A percentile compares a stretch with the other conserved stretches of the same genome.
Evolutionary conservation across 2,329 filamentous ascomycete species (phyloP).

Genomic region (Xylaria sp.): DNA sequence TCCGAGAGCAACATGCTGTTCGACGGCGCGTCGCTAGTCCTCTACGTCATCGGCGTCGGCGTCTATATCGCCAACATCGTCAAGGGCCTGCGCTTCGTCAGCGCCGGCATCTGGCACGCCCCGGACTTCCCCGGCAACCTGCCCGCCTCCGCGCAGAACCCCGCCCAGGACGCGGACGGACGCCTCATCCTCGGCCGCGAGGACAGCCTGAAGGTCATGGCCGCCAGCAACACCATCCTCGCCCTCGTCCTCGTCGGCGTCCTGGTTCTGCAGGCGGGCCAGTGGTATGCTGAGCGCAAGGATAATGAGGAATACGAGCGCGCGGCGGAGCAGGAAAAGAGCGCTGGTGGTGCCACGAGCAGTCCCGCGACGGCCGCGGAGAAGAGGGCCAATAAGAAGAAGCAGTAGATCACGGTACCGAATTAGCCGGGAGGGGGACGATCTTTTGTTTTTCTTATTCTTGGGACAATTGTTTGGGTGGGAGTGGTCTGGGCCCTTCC

Average conservation of each 20-base stretch:
- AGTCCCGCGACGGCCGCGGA: constrained; percentile 39
- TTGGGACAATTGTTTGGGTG: neutral
- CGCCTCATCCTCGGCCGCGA: constrained; percentile 78
- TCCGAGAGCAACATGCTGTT: constrained; percentile 96
- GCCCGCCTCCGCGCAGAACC: constrained; percentile 44
- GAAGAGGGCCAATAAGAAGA: constrained; percentile 50
- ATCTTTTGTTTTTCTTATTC: neutral
- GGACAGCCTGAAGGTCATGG: constrained; percentile 89
- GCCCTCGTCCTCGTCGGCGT: constrained; percentile 93
- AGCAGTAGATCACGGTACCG: constrained; percentile 36
- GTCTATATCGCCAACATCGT: constrained; percentile 98
- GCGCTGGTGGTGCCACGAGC: constrained; percentile 39
- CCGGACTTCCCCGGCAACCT: constrained; percentile 47
- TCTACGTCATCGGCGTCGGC: constrained; percentile 87
- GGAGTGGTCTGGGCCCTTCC: constrained; percentile 2
- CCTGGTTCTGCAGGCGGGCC: constrained; percentile 90
- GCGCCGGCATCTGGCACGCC: constrained; percentile 70
- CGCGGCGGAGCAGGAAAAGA: constrained; percentile 55
- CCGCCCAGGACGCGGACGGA: constrained; percentile 60
- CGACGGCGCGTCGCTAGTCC: constrained; percentile 81
- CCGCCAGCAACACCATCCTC: constrained; percentile 95
- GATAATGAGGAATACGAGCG: constrained; percentile 82
- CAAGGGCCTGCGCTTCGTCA: constrained; percentile 89
- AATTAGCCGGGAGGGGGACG: neutral
- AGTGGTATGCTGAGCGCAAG: constrained; percentile 98